phyloP scores from a whole-genome alignment of 75 land plant species.

The Pseudotsuga menziesii region DNA sequence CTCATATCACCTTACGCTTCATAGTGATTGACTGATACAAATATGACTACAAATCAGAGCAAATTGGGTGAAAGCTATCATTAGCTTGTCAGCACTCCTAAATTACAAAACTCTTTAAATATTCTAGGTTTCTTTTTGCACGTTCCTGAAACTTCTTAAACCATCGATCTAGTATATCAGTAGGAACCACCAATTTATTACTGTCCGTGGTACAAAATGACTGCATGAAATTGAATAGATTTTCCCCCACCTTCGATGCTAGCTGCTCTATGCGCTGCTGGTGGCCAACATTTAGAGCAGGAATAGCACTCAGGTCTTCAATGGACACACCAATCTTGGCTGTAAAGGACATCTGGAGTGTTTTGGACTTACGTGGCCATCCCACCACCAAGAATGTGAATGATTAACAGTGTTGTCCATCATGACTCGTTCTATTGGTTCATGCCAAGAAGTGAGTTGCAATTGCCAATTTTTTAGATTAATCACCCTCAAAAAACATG shows the following conservation, averaged over 20 bases:
- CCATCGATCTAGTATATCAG: constrained; percentile 95
- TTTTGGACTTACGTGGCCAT: constrained; percentile 2
- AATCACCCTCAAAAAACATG: not conserved
- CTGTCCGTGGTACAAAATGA: constrained; percentile 87
- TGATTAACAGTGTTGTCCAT: not conserved
- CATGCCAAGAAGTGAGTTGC: not conserved
- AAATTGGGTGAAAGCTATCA: too few species aligned
- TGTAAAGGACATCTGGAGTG: constrained; percentile 16
- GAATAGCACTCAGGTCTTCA: constrained; percentile 67
- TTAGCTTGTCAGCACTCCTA: too few species aligned
- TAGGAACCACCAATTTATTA: constrained; percentile 71
- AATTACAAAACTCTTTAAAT: constrained; percentile 51
- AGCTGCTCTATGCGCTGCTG: constrained; percentile 67
- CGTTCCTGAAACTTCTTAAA: constrained; percentile 94
- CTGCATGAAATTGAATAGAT: constrained; percentile 97
- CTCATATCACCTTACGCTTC: too few species aligned
- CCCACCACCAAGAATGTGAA: constrained; percentile 12
- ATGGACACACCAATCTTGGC: constrained; percentile 93
- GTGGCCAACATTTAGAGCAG: constrained; percentile 62
- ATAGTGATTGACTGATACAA: too few species aligned
- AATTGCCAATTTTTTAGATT: not conserved
- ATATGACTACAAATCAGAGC: too few species aligned
- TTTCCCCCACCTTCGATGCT: constrained; percentile 92
- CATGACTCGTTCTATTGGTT: not conserved
- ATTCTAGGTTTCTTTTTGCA: constrained; percentile 86